Percentiles rank a stretch among this genome's conserved stretches.
phyloP scores from a whole-genome alignment of 1,139 yeast genomes.

The Entelexis paramagnoliae region DNA sequence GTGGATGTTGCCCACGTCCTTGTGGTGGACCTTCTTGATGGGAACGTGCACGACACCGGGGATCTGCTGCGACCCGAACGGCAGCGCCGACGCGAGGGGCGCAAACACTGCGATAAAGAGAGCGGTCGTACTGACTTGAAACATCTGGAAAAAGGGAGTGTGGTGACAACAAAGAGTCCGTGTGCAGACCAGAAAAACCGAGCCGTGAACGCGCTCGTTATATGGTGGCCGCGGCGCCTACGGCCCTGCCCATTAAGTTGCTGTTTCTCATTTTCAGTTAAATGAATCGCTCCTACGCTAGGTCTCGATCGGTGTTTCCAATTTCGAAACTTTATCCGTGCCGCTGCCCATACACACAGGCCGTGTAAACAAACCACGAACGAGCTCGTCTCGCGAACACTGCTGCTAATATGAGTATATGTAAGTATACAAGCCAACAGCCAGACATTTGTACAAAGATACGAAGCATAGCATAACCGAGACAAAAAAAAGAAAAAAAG shows the following conservation, averaged over 20 bases:
- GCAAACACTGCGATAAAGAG: conserved; percentile 7
- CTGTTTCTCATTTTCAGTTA: neutral
- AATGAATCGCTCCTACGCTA: neutral
- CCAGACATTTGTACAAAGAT: no score
- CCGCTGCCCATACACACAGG: no score
- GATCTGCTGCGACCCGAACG: conserved; percentile 1
- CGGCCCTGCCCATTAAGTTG: neutral
- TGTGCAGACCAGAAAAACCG: neutral
- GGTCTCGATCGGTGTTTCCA: neutral
- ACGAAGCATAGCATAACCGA: no score
- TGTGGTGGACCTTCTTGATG: conserved; percentile 14
- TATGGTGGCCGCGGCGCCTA: neutral
- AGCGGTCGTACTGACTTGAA: conserved; percentile 10
- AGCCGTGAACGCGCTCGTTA: neutral
- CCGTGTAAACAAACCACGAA: no score
- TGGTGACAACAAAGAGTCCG: neutral
- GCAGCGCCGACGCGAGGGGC: conserved; percentile 12
- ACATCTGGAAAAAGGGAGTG: neutral
- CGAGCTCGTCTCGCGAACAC: no score
- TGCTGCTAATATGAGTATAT: no score
- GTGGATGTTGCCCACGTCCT: conserved; percentile 16
- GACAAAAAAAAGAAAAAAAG: no score
- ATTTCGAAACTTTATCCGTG: neutral
- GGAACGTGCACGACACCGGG: conserved; percentile 18
- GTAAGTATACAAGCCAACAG: no score